Conservation (phyloP, 768 basidiomycete species). For the Amylocystis lapponica region DNA sequence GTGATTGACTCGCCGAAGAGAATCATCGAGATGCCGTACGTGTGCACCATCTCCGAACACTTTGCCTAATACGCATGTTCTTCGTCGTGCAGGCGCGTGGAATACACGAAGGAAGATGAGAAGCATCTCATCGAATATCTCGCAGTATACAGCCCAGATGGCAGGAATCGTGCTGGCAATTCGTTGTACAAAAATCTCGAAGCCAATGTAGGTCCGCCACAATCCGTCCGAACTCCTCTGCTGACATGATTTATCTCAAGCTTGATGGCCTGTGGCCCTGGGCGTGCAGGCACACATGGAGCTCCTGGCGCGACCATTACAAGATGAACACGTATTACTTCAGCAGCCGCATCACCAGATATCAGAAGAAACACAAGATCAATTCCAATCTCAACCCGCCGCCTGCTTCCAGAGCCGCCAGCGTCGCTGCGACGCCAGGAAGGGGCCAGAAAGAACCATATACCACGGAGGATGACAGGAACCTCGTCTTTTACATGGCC, state of each 20-base stretch:
- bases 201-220: slow-evolving; percentile 13
- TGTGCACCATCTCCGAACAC: background rate
- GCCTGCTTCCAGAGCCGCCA: background rate
- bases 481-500: slow-evolving; percentile 9
- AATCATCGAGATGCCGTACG: background rate
- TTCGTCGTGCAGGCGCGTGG: background rate
- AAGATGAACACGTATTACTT: slow-evolving; percentile 11
- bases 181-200: slow-evolving; percentile 15
- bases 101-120: slow-evolving; percentile 14
- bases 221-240: background rate
- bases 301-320: slow-evolving; percentile 24
- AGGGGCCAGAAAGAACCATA: background rate
- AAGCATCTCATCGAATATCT: slow-evolving; percentile 15
- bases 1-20: background rate
- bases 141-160: slow-evolving; percentile 16
- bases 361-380: slow-evolving; percentile 3
- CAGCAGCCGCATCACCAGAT: slow-evolving; percentile 11
- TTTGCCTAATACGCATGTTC: background rate
- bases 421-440: background rate
- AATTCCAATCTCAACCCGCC: background rate
- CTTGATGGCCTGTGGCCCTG: slow-evolving; percentile 11
- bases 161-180: slow-evolving; percentile 13
- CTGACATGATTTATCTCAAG: background rate
- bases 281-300: slow-evolving; percentile 18
- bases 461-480: slow-evolving; percentile 9